Conservation (phyloP, 1,284 basidiomycete genomes). For the Fereydounia khargensis region DNA sequence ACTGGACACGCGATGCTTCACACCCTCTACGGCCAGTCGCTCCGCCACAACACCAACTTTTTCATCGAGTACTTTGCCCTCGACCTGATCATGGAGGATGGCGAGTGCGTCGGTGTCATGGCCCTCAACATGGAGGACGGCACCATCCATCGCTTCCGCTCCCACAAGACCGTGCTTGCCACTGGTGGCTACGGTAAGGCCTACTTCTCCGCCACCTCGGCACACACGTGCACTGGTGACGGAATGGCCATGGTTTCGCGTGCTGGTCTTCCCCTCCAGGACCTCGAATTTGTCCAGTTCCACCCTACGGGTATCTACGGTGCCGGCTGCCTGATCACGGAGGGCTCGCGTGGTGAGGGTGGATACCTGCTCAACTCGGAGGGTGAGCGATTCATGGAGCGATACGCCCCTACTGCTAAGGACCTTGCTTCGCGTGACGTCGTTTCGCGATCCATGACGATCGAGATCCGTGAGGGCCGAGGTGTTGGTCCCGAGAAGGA, state of each 20-base stretch:
- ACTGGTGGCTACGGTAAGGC: slow-evolving; percentile 98
- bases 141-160: slow-evolving; percentile 94
- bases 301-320: slow-evolving; percentile 99
- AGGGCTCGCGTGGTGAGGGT: slow-evolving; percentile 98
- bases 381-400: slow-evolving; percentile 99
- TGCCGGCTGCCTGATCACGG: slow-evolving; percentile 97
- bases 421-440: slow-evolving; percentile 99
- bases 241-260: slow-evolving; percentile 98
- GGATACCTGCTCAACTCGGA: slow-evolving; percentile 98
- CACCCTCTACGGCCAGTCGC: slow-evolving; percentile 97
- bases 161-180: slow-evolving; percentile 97
- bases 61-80: slow-evolving; percentile 98
- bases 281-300: slow-evolving; percentile 99
- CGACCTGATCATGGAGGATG: slow-evolving; percentile 97
- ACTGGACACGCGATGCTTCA: slow-evolving; percentile 98
- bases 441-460: slow-evolving; percentile 97
- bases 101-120: slow-evolving; percentile 98
- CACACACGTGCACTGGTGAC: slow-evolving; percentile 98
- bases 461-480: slow-evolving; percentile 97
- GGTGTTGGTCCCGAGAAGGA: slow-evolving; percentile 99
- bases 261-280: slow-evolving; percentile 94
- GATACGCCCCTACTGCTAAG: slow-evolving; percentile 96
- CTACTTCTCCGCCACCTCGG: slow-evolving; percentile 98
- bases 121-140: slow-evolving; percentile 99
- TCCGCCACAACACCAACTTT: slow-evolving; percentile 99